Conservation (phyloP, 306 rosid species). For the Sphenostylis stenocarpa region DNA sequence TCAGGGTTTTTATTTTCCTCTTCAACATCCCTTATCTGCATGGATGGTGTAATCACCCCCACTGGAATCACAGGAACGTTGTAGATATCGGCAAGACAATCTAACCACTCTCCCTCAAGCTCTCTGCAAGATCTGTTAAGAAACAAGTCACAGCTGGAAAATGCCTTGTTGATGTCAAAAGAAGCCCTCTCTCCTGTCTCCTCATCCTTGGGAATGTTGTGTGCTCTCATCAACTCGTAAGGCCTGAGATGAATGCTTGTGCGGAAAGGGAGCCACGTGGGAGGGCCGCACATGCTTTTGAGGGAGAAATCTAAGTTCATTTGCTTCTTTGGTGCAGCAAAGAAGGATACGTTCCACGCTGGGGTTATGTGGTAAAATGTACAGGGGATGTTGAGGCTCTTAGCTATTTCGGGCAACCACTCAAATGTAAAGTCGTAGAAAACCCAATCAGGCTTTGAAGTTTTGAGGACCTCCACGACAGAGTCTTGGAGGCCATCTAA, state of each 20-base stretch:
- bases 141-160: conserved; percentile 38
- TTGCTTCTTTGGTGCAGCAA: conserved; percentile 34
- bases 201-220: not conserved
- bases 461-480: conserved; percentile 32
- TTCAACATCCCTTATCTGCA: conserved; percentile 34
- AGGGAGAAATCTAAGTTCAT: not conserved
- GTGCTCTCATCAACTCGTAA: conserved; percentile 26
- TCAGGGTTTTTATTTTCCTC: conserved; percentile 36
- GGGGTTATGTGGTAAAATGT: conserved; percentile 42
- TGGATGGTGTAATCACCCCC: conserved; percentile 41
- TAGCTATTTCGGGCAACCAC: conserved; percentile 27
- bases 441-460: conserved; percentile 53
- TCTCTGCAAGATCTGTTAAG: conserved; percentile 40
- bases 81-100: conserved; percentile 9
- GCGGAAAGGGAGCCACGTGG: conserved; percentile 39
- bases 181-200: conserved; percentile 11
- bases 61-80: conserved; percentile 37
- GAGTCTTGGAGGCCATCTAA: conserved; percentile 41
- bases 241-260: conserved; percentile 16
- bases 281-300: conserved; percentile 30
- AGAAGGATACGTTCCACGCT: conserved; percentile 37
- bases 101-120: conserved; percentile 43
- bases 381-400: conserved; percentile 27
- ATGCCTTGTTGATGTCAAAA: conserved; percentile 27
- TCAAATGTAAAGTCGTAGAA: conserved; percentile 45